These are phyloP conservation scores for Paraglomus occultum DNA, from an alignment of 192 early-diverging fungal genomes.

Conservation along the genomic window DNA sequence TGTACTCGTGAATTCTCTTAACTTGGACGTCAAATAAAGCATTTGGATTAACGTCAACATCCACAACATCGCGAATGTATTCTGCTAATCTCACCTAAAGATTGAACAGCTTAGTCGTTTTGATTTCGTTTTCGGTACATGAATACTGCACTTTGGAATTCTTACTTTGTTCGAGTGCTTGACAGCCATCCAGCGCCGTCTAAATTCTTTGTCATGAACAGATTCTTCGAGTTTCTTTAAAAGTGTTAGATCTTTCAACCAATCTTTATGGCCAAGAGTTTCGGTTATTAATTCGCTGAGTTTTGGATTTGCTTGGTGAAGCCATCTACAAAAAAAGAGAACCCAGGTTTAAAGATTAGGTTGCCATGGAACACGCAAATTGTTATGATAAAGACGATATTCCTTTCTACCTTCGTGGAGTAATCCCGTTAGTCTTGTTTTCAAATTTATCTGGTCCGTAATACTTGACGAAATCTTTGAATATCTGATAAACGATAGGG, in stretches of 20 bases:
- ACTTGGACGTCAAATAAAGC: constrained; percentile 97
- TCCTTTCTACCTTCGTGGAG: constrained; percentile 64
- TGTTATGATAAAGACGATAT: background rate
- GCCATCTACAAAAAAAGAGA: constrained; percentile 65
- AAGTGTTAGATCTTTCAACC: constrained; percentile 73
- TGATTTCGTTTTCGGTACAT: background rate
- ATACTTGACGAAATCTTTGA: constrained; percentile 87
- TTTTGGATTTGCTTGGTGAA: constrained; percentile 94
- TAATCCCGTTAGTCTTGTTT: constrained; percentile 99
- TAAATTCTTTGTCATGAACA: constrained; percentile 69
- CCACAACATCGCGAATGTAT: constrained; percentile 70
- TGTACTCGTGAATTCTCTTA: constrained; percentile 99
- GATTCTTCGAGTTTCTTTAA: constrained; percentile 63
- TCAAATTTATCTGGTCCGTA: constrained; percentile 87
- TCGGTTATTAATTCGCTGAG: constrained; percentile 80
- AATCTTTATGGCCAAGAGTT: constrained; percentile 70
- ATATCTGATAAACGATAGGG: constrained; percentile 51
- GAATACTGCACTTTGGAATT: too few relatives aligned
- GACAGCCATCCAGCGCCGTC: constrained; percentile 83
- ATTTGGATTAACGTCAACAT: constrained; percentile 75
- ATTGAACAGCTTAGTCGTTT: background rate
- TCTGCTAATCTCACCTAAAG: constrained; percentile 67
- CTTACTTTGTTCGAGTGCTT: constrained; percentile 87
- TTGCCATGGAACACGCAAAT: background rate
- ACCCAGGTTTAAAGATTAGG: background rate